Base-by-base conservation (phyloP, 371 early-diverging fungal genomes). In the Mortierella sp. region DNA sequence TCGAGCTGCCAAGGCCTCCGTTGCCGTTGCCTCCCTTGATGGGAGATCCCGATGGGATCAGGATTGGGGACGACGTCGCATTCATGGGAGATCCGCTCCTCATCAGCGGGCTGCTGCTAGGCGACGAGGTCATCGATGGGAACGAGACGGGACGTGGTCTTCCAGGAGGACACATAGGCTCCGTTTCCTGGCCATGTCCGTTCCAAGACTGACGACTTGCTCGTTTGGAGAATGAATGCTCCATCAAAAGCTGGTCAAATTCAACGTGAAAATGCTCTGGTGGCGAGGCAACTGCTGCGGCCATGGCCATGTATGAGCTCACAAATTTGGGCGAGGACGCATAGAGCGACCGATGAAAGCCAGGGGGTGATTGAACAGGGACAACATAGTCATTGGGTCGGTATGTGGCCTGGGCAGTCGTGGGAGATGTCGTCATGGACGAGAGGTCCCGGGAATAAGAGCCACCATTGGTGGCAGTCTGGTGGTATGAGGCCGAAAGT, bases 261-360 rank as follows among this genome's bases (percentile, higher is more conserved):
- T 51, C 79, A 46, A 77, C 47, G 23, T 66, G 72, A 30, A 71
- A 62, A 26, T 72, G 79, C 56, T 77, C 79, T 56, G 79, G 79
- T 47, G 79, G 70, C 28, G 79, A 77, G 2, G 66, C 70, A 7
- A 66, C 58, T 5, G 72, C 64, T 18, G 79, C 69, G 2, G 66
- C 70, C 7, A 66, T 55, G 4, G 72, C 64, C 19, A 77, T 23
- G 45, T 77, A 69, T 0, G 72, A 48, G 52, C 30, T 66, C n/a
- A 69, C 29, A 57, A 77, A 77, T 63, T 77, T 77, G 25, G 79
- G 79, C 19, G 79, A 77, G 1, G 79, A 72, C 1, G 79, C 79
- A 56, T 77, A 77, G 45, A 77, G 70, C 26, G 72, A 72, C n/a
- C 57, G 68, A n/a, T 77, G 72, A 45, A 68, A 77, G 25, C 72